Conservation (phyloP, 75 land plant genomes). For the Selaginella tamariscina region DNA sequence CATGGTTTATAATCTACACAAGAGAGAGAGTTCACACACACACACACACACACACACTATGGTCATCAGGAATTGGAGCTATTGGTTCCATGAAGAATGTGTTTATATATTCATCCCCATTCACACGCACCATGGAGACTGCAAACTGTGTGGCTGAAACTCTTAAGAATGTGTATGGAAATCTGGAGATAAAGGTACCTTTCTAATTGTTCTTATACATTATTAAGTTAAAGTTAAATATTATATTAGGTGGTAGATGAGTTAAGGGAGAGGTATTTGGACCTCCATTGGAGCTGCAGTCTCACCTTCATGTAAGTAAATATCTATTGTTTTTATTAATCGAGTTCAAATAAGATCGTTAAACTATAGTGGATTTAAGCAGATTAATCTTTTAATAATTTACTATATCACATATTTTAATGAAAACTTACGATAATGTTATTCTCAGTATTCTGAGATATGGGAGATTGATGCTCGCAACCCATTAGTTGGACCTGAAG, state of each 20-base stretch:
- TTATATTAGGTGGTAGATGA: slow-evolving; percentile 41
- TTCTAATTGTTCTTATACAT: background rate
- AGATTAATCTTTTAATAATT: background rate
- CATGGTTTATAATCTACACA: no score
- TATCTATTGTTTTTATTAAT: background rate
- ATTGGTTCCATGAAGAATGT: slow-evolving; percentile 40
- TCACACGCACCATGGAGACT: slow-evolving; percentile 66
- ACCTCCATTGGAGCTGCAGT: slow-evolving; percentile 60
- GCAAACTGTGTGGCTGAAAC: slow-evolving; percentile 50
- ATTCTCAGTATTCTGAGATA: slow-evolving; percentile 66
- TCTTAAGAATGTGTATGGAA: slow-evolving; percentile 14
- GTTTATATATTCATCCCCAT: slow-evolving; percentile 69
- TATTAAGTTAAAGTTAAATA: background rate
- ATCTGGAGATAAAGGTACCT: background rate
- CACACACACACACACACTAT: no score
- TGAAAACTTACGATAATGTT: background rate
- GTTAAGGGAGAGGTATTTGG: slow-evolving; percentile 79
- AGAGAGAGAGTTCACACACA: no score
- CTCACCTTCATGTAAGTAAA: slow-evolving; percentile 64
- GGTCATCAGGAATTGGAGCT: no score
- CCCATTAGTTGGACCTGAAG: slow-evolving; percentile 65
- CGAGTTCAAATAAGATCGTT: background rate
- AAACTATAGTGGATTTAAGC: background rate
- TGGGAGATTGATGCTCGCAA: slow-evolving; percentile 87
- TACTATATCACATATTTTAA: background rate